Base-by-base conservation (phyloP, 176 grass and related monocot genomes). In the Poa pratensis region DNA sequence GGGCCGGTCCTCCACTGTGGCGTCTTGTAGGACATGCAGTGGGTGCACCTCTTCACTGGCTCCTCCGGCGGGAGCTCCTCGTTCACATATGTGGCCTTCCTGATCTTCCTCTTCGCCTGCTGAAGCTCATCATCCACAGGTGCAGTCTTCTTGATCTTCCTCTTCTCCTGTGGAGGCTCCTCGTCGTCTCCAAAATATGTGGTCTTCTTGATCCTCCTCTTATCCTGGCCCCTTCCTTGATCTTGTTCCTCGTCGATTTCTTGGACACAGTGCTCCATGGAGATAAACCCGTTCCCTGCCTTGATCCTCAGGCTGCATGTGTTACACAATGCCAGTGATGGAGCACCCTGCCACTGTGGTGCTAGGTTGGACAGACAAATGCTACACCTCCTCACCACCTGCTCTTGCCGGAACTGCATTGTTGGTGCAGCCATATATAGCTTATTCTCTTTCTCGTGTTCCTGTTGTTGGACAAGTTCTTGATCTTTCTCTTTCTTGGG, bases 1-100 rank as follows among this genome's bases (percentile, higher is more conserved):
- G 93, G 93, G 50, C 93, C 93, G 0, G 86, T 15, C 77, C 93
- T 92, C 93, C 93, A 95, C 88, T 95, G 93, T 10, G 93, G 93
- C 20, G 93, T 95, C 83, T 90, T 86, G 75, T 83, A 89, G 86
- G 93, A 95, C 80, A 95, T 80, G 83, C 93, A 95, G 62, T 95
- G 93, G 86, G 76, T 89, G 90, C 93, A 95, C 86, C 80, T 84
- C 88, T 83, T 84, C 54, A 60, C 48, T 73, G 81, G 39, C 72
- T 77, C 48, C 75, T 82, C 87, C 2, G 10, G 40, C 28, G 59
- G 80, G 26, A 60, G 23, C 52, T 76, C 46, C 34, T 90, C 61
- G 5, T 19, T 88, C 60, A 63, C 57, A 76, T 87, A 62, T 28
- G 79, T 30, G 9, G 57, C 30, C 74, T 80, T 81, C 67, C 79